Base-by-base conservation (phyloP, 2,329 filamentous ascomycete genomes). In the Alternaria sp. region DNA sequence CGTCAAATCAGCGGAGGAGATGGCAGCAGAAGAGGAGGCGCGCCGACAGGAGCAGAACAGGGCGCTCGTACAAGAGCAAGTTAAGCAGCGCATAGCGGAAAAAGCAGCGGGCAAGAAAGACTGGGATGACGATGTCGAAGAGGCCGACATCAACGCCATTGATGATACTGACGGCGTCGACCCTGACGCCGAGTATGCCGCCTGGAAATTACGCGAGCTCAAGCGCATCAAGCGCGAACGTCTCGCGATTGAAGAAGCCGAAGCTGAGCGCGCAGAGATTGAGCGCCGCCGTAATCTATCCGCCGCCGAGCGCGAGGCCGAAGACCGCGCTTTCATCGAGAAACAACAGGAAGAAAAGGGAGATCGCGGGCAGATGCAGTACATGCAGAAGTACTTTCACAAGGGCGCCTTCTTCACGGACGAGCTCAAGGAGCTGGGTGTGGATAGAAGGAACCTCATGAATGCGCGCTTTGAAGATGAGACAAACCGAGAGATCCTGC, bases 361-460 rank as follows among this genome's bases (percentile, higher is more conserved):
- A 69, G 61, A 83, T 50, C 89, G 90, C 60, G 92, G 92, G 52
- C 90, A 94, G 79, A 92, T 95, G 84, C 86, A 86, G 2, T 97
- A 88, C 77, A 92, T 98, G 90, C 93, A 97, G 74, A 93, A 93
- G 75, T 99, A 98, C 80, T 93, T 92, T 78, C 95, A 99, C 83
- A 94, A 93, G 80, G 95, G 95, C 48, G 95, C 95, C 14, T 99
- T 98, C 81, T 98, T 92, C 82, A 90, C 90, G 66, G 92, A 93
- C 51, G 91, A 96, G 69, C 84, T 88, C 51, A 87, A 88, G 67
- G 87, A 87, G 14, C 87, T 91, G 62, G 91, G 92, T 0, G 81
- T 97, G 44, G 88, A 91, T 63, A 85, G 89, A 72, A 84, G 95
- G 45, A 91, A 97, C 73, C 84, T 97, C 65, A 96, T 96, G 87